Evolutionary conservation across 371 early-diverging fungal genomes (phyloP), one percentile per base, ranked within the genome.

Genomic region (Vairimorpha ceranae): DNA sequence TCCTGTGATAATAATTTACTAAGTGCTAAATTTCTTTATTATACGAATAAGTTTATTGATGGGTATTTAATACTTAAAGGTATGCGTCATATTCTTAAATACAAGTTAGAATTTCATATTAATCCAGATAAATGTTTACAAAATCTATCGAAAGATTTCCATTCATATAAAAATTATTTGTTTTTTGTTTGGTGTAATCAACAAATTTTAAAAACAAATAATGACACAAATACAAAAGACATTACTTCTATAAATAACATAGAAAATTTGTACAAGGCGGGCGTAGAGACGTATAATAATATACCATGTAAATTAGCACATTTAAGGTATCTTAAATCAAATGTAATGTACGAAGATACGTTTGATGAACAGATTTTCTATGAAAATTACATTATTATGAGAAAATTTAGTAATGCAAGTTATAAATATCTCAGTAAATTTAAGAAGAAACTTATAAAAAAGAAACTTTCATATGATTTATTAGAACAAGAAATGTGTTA

Each of bases 401-500:
- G 71, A 36, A 59, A 63, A 51, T 19, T 29, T 19, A 52, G 52
- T 0, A 33, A 23, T 35, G n/a, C 27, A 12, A 35, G 59, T 32
- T 52, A 63, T 27, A 32, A 45, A 3, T 29, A 58, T 51, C 35
- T 71, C 7, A 58, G 58, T 29, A 71, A 61, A 33, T 58, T 29
- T 35, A 48, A 58, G 25, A 61, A 35, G 33, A 30, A 25, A 35
- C n/a, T 48, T 12, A 21, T 48, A 48, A 48, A 48, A 21, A 67
- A 36, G 54, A 35, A 67, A 54, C 27, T 67, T 8, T 54, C 25
- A 17, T 67, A 36, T 32, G 64, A 61, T 32, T 64, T 71, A 54
- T 35, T 71, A 38, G 46, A 71, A 15, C 51, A 61, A 30, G 71
- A 71, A 23, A 71, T 71, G 27, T 58, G 35, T 23, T 71, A 71